phyloP scores from a whole-genome alignment of 2,329 filamentous ascomycete genomes.

The Beauveria rudraprayagi region DNA sequence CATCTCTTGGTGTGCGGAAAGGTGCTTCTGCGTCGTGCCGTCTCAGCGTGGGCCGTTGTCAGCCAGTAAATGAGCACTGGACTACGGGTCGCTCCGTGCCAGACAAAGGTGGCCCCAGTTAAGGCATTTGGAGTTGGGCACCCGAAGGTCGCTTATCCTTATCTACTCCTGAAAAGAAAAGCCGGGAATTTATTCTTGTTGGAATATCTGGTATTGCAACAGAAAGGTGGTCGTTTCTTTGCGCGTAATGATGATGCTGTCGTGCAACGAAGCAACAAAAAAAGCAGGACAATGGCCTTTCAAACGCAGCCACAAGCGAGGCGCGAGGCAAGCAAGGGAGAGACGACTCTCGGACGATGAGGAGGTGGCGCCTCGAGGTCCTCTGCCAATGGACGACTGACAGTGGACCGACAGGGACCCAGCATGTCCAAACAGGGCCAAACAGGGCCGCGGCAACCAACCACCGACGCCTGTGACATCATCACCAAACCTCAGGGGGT shows the following conservation, averaged over 20 bases:
- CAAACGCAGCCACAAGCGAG: background rate
- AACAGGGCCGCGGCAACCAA: background rate
- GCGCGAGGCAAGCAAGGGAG: too few relatives aligned
- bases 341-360: too few relatives aligned
- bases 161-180: background rate
- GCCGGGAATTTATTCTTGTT: background rate
- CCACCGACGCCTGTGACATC: constrained; percentile 6
- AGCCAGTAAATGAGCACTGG: background rate
- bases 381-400: background rate
- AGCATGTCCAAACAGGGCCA: background rate
- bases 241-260: too few relatives aligned
- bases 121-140: background rate
- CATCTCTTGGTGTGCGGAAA: too few relatives aligned
- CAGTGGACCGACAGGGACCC: background rate
- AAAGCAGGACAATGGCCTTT: background rate
- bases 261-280: background rate
- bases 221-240: too few relatives aligned
- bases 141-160: background rate
- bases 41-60: background rate
- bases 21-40: background rate
- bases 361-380: background rate
- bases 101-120: background rate
- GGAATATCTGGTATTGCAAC: too few relatives aligned
- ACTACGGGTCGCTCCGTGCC: background rate
- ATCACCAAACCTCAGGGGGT: constrained; percentile 3